phyloP scores from a whole-genome alignment of 164 flowering plant species.

The Paratinospora sagittata region DNA sequence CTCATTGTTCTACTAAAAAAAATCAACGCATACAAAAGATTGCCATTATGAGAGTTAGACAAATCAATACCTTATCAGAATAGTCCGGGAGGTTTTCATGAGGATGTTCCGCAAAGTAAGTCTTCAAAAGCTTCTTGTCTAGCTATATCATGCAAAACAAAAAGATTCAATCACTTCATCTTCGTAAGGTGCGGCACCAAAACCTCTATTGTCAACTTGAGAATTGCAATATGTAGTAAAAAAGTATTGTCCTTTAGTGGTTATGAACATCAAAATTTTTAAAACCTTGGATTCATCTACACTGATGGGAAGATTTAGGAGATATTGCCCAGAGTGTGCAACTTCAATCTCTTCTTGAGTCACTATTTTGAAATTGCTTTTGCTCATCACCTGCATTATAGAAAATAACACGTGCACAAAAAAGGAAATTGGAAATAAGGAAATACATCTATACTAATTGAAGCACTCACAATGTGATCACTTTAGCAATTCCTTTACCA shows the following conservation, averaged over 20 bases:
- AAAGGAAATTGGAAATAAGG: background rate
- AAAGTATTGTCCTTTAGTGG: background rate
- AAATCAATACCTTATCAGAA: slow-evolving; percentile 76
- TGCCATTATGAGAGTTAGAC: background rate
- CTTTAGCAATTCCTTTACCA: too few relatives aligned
- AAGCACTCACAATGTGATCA: too few relatives aligned
- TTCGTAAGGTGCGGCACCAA: background rate
- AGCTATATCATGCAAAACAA: slow-evolving; percentile 42
- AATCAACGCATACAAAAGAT: background rate
- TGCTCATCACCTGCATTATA: slow-evolving; percentile 63
- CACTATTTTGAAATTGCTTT: slow-evolving; percentile 84
- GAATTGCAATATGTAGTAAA: background rate
- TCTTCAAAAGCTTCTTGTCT: slow-evolving; percentile 69
- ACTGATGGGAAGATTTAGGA: slow-evolving; percentile 80
- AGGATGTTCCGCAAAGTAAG: slow-evolving; percentile 60
- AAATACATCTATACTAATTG: too few relatives aligned
- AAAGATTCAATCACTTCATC: background rate
- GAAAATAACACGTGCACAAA: background rate
- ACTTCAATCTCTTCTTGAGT: slow-evolving; percentile 72
- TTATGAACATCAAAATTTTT: too few relatives aligned
- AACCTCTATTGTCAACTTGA: slow-evolving; percentile 9
- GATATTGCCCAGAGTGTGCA: slow-evolving; percentile 90
- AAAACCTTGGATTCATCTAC: slow-evolving; percentile 89
- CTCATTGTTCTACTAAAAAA: background rate
- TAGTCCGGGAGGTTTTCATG: slow-evolving; percentile 68